Conservation (phyloP, 306 rosid genomes). For the Pueraria montana region DNA sequence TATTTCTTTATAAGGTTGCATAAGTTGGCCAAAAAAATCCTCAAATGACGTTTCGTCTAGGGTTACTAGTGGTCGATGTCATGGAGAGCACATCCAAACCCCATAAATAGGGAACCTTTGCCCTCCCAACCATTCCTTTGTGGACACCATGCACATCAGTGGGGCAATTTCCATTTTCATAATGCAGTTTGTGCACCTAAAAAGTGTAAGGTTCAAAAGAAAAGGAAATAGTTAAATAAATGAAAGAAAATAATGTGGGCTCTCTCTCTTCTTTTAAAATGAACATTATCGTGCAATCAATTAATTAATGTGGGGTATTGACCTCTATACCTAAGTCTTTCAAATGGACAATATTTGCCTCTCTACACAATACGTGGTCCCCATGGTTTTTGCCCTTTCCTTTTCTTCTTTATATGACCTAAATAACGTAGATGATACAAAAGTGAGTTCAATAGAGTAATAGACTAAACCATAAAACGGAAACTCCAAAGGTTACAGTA, state of each 20-base stretch:
- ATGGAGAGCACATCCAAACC: slow-evolving; percentile 37
- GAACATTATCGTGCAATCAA: slow-evolving; percentile 30
- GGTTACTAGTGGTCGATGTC: slow-evolving; percentile 34
- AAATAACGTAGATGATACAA: slow-evolving; percentile 29
- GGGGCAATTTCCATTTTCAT: slow-evolving; percentile 32
- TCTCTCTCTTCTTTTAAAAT: neutral
- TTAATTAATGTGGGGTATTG: slow-evolving; percentile 30
- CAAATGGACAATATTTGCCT: slow-evolving; percentile 33
- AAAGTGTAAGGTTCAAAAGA: slow-evolving; percentile 37
- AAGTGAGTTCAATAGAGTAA: slow-evolving; percentile 34
- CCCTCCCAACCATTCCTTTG: slow-evolving; percentile 45
- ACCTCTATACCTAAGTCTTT: slow-evolving; percentile 33
- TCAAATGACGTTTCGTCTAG: slow-evolving; percentile 1
- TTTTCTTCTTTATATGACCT: slow-evolving; percentile 34
- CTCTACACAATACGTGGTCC: slow-evolving; percentile 44
- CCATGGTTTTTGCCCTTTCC: slow-evolving; percentile 24
- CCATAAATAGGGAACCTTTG: slow-evolving; percentile 17
- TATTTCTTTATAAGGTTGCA: slow-evolving; percentile 20
- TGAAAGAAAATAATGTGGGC: slow-evolving; percentile 24
- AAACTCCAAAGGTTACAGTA: slow-evolving; percentile 4
- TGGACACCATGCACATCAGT: slow-evolving; percentile 42
- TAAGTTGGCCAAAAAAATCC: slow-evolving; percentile 18
- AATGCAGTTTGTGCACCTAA: slow-evolving; percentile 29
- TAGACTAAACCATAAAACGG: neutral
- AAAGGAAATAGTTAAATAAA: neutral